Evolutionary conservation across 352 stramenopile genomes (phyloP), one percentile per base, ranked within the genome.

Genomic region (Phytopythium aichiense): DNA sequence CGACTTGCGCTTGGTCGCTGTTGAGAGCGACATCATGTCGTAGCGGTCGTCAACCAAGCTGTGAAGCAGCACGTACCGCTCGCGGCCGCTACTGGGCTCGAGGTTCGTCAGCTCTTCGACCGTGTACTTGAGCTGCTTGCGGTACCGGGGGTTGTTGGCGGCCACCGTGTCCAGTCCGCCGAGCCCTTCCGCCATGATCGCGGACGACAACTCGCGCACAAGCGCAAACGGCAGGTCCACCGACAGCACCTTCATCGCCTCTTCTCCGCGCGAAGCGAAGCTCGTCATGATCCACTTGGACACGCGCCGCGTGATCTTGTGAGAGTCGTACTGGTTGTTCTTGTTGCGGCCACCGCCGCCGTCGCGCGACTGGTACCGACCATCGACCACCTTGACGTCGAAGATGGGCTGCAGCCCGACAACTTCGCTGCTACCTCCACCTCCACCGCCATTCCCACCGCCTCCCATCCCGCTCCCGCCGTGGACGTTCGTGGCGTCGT

Each of bases 201-300:
- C 71, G 4, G 79, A 91, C n/a, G 83, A 91, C 66, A 94, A 74
- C 40, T 94, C 87, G 1, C 87, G 85, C 61, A 93, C 73, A 38
- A 94, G 61, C 2, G 71, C 71, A 40, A 94, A 95, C 16, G 87
- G 87, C 4, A 94, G 63, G 59, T 95, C 87, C 7, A 95, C 75
- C 0, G 81, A 94, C 6, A 95, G 59, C 13, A 95, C 82, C 49
- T 92, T 91, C 79, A 93, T 92, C 2, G 84, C 80, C 33, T 95
- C 83, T 9, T 92, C 81, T 18, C 81, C 82, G 6, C 74, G 72
- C 15, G 74, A 85, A 8, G 83, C 83, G 28, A 95, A 92, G 43
- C 83, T 93, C 25, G 84, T 84, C 3, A 74, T 88, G 58, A 94
- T 89, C 87, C 87, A 95, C 60, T 95, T 95, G 35, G 79, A 91